Evolutionary conservation across 345 rosid species (phyloP), one percentile per base, ranked within the genome.

Genomic region (Murraya koenigii): DNA sequence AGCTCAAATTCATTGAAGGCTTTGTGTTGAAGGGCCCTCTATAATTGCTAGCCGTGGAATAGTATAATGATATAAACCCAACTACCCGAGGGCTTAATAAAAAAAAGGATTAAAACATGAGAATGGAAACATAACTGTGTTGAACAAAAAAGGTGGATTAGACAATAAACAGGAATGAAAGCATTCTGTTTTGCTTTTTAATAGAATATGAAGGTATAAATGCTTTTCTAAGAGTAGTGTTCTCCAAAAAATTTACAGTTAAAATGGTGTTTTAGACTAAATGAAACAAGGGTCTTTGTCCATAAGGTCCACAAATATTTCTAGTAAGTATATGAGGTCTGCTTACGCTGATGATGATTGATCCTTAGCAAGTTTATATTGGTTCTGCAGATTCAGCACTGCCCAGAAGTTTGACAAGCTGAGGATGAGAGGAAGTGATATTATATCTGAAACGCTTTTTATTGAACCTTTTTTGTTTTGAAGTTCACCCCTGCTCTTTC

Each of bases 371-470:
- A 38, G 33, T 44, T 77, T 76, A 36, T 81, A 83, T 54, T 76
- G 77, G 36, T 72, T 59, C 70, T 87, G 86, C 93, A 95, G 99
- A 84, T 95, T 90, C 85, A 91, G 87, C 79, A 93, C 97, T 39
- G 98, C 99, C 81, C 97, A 95, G 86, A 93, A 95, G 73, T 79
- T 95, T 82, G 99, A 95, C 87, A 95, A 93, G 83, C 96, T 90
- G 63, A 96, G 99, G 75, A 95, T 95, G 96, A 90, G 97, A 26
- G 99, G 99, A 87, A 93, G 99, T 64, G 99, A 95, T 82, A 95
- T 96, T 95, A 89, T 72, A 85, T 62, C 58, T 65, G 68, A 66
- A 75, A 62, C 77, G 49, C 76, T 82, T 49, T 78, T 8, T 11
- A 72, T 59, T 66, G 59, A 59, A 74, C 8, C 7, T 8, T 73